phyloP scores from a whole-genome alignment of 108 stramenopile species.

The Seminavis robusta region DNA sequence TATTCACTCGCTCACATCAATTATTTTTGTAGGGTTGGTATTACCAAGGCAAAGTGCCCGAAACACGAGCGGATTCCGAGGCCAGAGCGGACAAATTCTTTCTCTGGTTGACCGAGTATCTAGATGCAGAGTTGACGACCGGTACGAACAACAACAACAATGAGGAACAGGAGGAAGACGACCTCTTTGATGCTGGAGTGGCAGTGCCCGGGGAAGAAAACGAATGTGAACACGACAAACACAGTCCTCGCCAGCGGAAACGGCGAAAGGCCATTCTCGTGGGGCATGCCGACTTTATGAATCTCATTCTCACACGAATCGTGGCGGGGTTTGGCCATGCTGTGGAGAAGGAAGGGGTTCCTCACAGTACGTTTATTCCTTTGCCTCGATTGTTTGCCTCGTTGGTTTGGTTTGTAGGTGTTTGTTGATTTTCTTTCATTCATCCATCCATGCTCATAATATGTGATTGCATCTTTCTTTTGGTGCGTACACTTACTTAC shows the following conservation, averaged over 20 bases:
- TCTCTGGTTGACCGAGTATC: conserved; percentile 66
- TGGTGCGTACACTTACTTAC: too few relatives aligned
- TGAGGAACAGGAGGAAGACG: conserved; percentile 6
- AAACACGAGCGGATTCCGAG: conserved; percentile 63
- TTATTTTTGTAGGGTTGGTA: too few relatives aligned
- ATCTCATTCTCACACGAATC: conserved; percentile 62
- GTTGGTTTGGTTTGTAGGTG: neutral
- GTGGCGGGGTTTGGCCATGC: conserved; percentile 68
- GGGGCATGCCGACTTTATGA: conserved; percentile 82
- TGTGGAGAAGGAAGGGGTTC: conserved; percentile 49
- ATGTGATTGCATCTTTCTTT: too few relatives aligned
- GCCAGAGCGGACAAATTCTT: conserved; percentile 67
- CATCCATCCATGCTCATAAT: too few relatives aligned
- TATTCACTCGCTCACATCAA: conserved; percentile 13
- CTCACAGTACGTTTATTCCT: conserved; percentile 31
- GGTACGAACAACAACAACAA: conserved; percentile 11
- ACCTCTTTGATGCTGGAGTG: conserved; percentile 77
- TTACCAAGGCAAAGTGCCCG: conserved; percentile 47
- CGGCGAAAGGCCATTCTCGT: conserved; percentile 55
- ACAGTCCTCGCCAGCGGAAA: conserved; percentile 27
- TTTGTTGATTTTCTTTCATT: neutral
- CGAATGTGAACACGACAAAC: conserved; percentile 51
- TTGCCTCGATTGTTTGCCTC: too few relatives aligned
- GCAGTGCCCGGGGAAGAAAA: conserved; percentile 54
- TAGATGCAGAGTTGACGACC: conserved; percentile 49